Percentiles rank a stretch among this genome's conserved stretches.
Conservation (phyloP, 2,329 filamentous ascomycete genomes). For the Verticillium albo-atrum region DNA sequence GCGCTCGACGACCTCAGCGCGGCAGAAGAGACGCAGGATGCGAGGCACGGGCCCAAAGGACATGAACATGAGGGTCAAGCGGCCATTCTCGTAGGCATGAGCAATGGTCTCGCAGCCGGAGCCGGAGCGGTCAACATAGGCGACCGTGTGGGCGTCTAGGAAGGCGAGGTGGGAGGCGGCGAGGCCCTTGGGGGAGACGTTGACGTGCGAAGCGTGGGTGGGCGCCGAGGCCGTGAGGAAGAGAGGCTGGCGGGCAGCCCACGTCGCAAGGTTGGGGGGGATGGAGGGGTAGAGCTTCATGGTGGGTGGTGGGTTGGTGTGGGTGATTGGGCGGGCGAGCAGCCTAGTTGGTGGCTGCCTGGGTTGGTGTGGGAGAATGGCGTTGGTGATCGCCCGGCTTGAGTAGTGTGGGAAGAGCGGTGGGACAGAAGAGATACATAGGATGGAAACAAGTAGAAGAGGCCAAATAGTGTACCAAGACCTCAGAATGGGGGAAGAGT, state of each 20-base stretch:
- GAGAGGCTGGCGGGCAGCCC: constrained; percentile 63
- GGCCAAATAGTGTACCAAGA: no score
- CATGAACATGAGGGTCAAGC: constrained; percentile 71
- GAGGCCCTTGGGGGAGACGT: constrained; percentile 72
- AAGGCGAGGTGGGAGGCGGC: constrained; percentile 58
- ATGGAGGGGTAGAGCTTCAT: constrained; percentile 61
- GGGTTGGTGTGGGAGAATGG: neutral
- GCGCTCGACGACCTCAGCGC: constrained; percentile 54
- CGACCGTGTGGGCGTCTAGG: constrained; percentile 52
- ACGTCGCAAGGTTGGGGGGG: constrained; percentile 50
- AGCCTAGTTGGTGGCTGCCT: constrained; percentile 14
- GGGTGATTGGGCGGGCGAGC: constrained; percentile 19
- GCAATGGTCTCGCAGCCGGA: constrained; percentile 73
- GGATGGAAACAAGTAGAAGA: no score
- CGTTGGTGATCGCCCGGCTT: neutral
- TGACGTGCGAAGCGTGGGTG: constrained; percentile 63
- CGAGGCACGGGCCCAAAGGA: constrained; percentile 55
- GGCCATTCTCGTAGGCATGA: constrained; percentile 72
- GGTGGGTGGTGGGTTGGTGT: constrained; percentile 14
- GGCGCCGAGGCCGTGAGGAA: constrained; percentile 76
- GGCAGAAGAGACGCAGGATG: constrained; percentile 62
- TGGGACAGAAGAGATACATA: neutral
- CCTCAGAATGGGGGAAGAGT: no score
- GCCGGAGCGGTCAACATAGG: constrained; percentile 71
- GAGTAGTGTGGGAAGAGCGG: neutral